Conservation (phyloP, 2,329 filamentous ascomycete species). For the Exophiala sideris region DNA sequence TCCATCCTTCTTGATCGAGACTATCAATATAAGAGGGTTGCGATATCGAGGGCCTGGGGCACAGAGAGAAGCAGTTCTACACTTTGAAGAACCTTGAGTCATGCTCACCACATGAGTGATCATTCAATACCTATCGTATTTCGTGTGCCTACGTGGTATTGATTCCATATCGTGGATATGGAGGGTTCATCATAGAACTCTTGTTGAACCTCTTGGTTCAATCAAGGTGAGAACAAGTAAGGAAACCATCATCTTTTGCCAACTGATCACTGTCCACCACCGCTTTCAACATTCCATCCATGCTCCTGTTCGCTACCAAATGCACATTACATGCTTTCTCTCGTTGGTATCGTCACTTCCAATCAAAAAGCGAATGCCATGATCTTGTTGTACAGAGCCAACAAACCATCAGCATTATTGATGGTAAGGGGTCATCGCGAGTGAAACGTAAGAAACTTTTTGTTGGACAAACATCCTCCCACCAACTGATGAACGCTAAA, state of each 20-base stretch:
- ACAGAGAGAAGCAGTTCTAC: too few species aligned
- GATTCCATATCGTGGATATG: neutral
- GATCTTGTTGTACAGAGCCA: slow-evolving; percentile 27
- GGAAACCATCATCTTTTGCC: slow-evolving; percentile 6
- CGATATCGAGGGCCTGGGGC: too few species aligned
- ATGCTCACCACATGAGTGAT: neutral
- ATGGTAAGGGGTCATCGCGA: slow-evolving; percentile 23
- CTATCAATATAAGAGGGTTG: too few species aligned
- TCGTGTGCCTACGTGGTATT: slow-evolving; percentile 6
- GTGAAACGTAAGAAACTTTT: slow-evolving; percentile 25
- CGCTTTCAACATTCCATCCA: slow-evolving; percentile 21
- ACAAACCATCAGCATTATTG: slow-evolving; percentile 16
- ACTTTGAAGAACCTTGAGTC: neutral
- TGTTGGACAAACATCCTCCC: slow-evolving; percentile 25
- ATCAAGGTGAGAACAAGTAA: slow-evolving; percentile 6
- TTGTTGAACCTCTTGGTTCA: neutral
- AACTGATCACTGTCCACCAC: slow-evolving; percentile 8
- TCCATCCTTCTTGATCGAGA: too few species aligned
- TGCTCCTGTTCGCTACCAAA: slow-evolving; percentile 20
- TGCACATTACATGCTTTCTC: slow-evolving; percentile 20
- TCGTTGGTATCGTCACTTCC: slow-evolving; percentile 22
- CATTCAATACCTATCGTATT: slow-evolving; percentile 9
- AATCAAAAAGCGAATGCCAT: slow-evolving; percentile 24
- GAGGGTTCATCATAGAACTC: neutral
- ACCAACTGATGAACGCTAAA: slow-evolving; percentile 28